These are phyloP conservation scores for Ophiognomonia clavigignenti-juglandacearum DNA, from an alignment of 2,329 filamentous ascomycete genomes.

Conservation along the genomic window DNA sequence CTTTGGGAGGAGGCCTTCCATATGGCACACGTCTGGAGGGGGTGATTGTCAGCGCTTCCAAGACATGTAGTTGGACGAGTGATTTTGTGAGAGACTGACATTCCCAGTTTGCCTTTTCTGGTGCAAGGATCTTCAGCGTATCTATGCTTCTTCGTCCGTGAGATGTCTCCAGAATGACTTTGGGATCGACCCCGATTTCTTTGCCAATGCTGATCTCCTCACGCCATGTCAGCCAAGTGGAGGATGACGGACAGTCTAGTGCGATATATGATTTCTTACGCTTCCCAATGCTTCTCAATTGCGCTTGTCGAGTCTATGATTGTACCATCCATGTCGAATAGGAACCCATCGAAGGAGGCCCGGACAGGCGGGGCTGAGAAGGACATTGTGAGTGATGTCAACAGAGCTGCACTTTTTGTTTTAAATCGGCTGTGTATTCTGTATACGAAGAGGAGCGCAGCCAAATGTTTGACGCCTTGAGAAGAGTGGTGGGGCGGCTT, in stretches of 20 bases:
- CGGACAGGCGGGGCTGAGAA: slow-evolving; percentile 40
- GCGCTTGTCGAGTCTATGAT: slow-evolving; percentile 78
- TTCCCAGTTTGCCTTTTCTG: slow-evolving; percentile 86
- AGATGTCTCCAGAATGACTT: slow-evolving; percentile 80
- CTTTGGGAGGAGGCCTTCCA: slow-evolving; percentile 74
- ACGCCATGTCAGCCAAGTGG: neutral
- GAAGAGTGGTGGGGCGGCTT: neutral
- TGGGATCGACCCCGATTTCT: slow-evolving; percentile 80
- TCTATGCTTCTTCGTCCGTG: slow-evolving; percentile 91
- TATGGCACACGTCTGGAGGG: slow-evolving; percentile 64
- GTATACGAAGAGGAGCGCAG: neutral
- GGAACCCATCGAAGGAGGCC: slow-evolving; percentile 49
- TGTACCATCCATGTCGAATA: slow-evolving; percentile 78
- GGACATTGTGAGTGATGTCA: slow-evolving; percentile 16
- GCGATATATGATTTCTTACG: slow-evolving; percentile 39
- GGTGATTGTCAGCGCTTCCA: slow-evolving; percentile 6
- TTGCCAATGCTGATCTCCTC: slow-evolving; percentile 57
- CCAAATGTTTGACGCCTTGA: neutral
- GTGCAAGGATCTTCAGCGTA: slow-evolving; percentile 70
- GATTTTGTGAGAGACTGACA: slow-evolving; percentile 53
- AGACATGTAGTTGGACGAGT: neutral
- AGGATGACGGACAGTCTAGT: slow-evolving; percentile 2
- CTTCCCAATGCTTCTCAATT: slow-evolving; percentile 72
- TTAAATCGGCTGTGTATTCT: neutral
- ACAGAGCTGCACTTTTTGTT: neutral